These are phyloP conservation scores for Podospora tetraspora DNA, from an alignment of 495 filamentous ascomycete genomes.

Conservation along the genomic window DNA sequence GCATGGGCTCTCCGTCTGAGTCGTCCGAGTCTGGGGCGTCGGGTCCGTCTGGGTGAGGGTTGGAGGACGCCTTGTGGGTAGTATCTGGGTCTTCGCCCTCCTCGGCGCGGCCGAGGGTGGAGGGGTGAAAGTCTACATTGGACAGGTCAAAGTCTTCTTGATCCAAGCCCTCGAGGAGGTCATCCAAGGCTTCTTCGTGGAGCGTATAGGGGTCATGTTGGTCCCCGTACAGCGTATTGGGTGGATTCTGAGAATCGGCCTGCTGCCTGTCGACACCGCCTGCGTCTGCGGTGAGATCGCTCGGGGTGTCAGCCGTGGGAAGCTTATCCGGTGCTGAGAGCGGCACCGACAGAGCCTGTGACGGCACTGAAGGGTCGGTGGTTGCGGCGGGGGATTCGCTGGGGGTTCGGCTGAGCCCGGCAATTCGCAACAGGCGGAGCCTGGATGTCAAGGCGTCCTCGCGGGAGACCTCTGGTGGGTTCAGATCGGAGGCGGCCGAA, in stretches of 20 bases:
- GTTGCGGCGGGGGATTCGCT: constrained; percentile 5
- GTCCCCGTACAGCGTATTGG: neutral
- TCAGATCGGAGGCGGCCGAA: neutral
- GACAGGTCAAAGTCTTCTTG: constrained; percentile 21
- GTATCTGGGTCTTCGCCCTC: constrained; percentile 24
- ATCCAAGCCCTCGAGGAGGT: constrained; percentile 33
- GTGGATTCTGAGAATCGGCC: neutral
- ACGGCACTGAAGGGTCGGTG: constrained; percentile 3
- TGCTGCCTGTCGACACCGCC: neutral
- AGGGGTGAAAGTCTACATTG: neutral
- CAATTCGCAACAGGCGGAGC: constrained; percentile 38
- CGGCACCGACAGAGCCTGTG: neutral
- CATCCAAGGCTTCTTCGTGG: constrained; percentile 28
- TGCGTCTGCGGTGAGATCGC: neutral
- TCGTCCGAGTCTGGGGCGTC: constrained; percentile 18
- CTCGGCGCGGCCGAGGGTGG: neutral
- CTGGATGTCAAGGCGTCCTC: constrained; percentile 42
- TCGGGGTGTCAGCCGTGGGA: neutral
- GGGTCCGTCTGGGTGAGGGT: constrained; percentile 1
- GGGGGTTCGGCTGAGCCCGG: constrained; percentile 13
- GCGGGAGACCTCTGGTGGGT: constrained; percentile 24
- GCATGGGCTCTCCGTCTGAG: constrained; percentile 41
- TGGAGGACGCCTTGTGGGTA: constrained; percentile 23
- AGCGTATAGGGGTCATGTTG: constrained; percentile 3
- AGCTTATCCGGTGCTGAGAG: neutral